Percentiles rank a stretch among this genome's conserved stretches.
phyloP scores from a whole-genome alignment of 176 grass and related monocot genomes.

The Leersia perrieri region DNA sequence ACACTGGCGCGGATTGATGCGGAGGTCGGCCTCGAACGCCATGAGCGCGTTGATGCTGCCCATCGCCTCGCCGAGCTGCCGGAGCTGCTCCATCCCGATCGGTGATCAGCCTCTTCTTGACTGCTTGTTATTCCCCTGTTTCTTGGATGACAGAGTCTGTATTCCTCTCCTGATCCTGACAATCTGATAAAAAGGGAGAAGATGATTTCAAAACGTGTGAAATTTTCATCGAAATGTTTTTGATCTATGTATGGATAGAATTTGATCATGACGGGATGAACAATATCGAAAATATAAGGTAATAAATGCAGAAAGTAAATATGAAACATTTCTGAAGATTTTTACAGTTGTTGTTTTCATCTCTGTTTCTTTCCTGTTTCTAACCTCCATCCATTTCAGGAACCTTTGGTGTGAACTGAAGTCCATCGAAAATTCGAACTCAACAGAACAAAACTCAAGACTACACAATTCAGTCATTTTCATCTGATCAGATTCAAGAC shows the following conservation, averaged over 20 bases:
- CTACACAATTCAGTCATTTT: neutral
- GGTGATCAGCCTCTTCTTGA: neutral
- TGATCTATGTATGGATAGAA: neutral
- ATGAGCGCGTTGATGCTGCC: constrained; percentile 67
- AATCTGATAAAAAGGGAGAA: neutral
- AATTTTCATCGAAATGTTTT: constrained; percentile 5
- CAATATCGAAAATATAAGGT: neutral
- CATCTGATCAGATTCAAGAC: neutral
- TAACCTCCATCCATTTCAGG: neutral
- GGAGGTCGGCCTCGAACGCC: constrained; percentile 73
- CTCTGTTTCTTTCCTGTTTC: constrained; percentile 24
- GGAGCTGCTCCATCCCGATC: constrained; percentile 77
- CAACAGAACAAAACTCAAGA: neutral
- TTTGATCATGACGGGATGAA: neutral
- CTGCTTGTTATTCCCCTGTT: neutral
- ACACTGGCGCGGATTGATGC: constrained; percentile 81
- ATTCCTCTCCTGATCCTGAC: constrained; percentile 12
- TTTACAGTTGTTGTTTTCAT: neutral
- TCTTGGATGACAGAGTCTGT: neutral
- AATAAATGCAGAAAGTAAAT: neutral
- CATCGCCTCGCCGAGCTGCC: constrained; percentile 67
- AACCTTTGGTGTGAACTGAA: neutral
- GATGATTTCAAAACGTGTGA: neutral
- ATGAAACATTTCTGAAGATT: neutral
- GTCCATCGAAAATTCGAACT: constrained; percentile 4